Percentiles rank a stretch among this genome's conserved stretches.
Evolutionary conservation across 495 filamentous ascomycete species (phyloP).

Genomic region (Xylaria palmicola): DNA sequence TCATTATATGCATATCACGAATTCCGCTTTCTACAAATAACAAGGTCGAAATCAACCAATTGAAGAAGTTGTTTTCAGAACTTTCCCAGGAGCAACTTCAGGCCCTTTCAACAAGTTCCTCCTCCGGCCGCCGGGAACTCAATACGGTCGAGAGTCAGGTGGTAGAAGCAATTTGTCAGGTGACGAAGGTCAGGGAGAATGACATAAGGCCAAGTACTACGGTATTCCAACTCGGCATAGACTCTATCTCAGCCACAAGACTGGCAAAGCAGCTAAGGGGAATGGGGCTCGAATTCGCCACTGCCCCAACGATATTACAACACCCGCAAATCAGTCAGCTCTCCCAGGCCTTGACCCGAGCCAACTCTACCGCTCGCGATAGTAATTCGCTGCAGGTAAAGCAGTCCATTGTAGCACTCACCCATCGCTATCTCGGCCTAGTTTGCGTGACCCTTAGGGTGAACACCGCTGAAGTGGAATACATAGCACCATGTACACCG

Average conservation of each 20-base stretch:
- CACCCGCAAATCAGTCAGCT: conserved; percentile 55
- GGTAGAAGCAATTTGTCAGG: conserved; percentile 48
- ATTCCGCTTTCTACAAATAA: conserved; percentile 74
- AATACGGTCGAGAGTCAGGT: conserved; percentile 47
- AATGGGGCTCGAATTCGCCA: conserved; percentile 54
- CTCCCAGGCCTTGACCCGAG: conserved; percentile 38
- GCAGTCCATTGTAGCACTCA: conserved; percentile 58
- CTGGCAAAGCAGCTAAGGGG: conserved; percentile 54
- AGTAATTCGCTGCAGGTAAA: conserved; percentile 43
- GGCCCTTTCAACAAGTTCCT: conserved; percentile 28
- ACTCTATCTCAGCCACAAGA: conserved; percentile 75
- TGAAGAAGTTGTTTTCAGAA: conserved; percentile 58
- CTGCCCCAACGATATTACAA: conserved; percentile 64
- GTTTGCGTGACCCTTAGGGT: conserved; percentile 17
- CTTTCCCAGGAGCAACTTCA: conserved; percentile 60
- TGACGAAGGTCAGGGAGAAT: conserved; percentile 41
- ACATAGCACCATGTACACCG: conserved; percentile 72
- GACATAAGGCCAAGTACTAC: conserved; percentile 57
- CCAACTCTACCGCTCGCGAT: conserved; percentile 16
- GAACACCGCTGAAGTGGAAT: conserved; percentile 52
- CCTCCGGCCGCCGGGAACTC: conserved; percentile 30
- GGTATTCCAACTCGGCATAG: conserved; percentile 78
- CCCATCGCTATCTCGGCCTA: conserved; percentile 50
- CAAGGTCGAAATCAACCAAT: conserved; percentile 65
- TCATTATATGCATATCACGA: conserved; percentile 60